Conservation (phyloP, 2,329 filamentous ascomycete species). For the Ceratocystis huliohia region DNA sequence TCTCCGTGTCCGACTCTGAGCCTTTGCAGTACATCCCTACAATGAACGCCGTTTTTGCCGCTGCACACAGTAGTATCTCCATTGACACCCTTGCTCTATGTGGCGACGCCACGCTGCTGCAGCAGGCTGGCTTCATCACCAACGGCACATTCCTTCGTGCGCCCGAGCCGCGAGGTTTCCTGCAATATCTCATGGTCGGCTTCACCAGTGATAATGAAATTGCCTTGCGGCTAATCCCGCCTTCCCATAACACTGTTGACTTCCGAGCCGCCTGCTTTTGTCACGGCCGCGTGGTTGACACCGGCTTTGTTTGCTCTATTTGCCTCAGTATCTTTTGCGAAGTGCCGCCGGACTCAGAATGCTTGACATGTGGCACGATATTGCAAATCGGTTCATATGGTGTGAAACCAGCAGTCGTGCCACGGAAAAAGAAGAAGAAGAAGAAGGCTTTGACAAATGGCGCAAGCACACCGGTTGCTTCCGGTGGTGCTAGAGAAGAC, state of each 20-base stretch:
- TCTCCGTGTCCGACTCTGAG: conserved; percentile 76
- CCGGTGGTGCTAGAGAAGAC: conserved; percentile 39
- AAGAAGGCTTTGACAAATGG: conserved; percentile 43
- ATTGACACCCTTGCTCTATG: conserved; percentile 84
- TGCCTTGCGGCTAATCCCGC: conserved; percentile 54
- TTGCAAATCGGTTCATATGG: conserved; percentile 67
- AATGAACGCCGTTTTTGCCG: conserved; percentile 97
- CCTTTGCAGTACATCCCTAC: conserved; percentile 92
- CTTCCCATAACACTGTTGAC: conserved; percentile 77
- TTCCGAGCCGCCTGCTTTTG: conserved; percentile 98
- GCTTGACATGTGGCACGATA: conserved; percentile 71
- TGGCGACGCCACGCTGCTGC: conserved; percentile 79
- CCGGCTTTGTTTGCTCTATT: conserved; percentile 91
- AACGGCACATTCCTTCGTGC: conserved; percentile 44
- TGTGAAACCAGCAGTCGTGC: conserved; percentile 61
- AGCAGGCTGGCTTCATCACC: conserved; percentile 65
- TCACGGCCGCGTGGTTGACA: conserved; percentile 78
- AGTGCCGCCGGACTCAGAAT: conserved; percentile 49
- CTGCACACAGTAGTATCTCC: conserved; percentile 72
- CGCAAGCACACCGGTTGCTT: conserved; percentile 14
- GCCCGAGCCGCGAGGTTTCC: conserved; percentile 52
- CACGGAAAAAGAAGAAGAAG: conserved; percentile 63
- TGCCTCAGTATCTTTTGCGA: conserved; percentile 89
- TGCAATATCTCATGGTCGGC: conserved; percentile 91
- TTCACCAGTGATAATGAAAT: conserved; percentile 57